Evolutionary conservation across 1,284 basidiomycete species (phyloP).

Genomic region (Earliella scabrosa): DNA sequence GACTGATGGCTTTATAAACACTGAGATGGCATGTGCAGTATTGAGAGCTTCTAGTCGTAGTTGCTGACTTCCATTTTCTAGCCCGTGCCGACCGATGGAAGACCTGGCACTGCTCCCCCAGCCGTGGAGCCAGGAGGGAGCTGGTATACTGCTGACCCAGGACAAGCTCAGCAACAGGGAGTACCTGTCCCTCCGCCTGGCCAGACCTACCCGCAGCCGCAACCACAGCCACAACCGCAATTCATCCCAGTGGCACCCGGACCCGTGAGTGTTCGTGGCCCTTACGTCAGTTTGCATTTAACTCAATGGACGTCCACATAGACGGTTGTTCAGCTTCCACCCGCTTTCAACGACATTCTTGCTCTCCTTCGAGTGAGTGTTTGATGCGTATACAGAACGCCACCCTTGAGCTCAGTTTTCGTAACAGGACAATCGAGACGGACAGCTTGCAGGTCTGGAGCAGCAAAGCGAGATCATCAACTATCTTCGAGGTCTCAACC

Average conservation of each 20-base stretch:
- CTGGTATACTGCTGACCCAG: conserved; percentile 18
- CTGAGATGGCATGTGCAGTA: conserved; percentile 9
- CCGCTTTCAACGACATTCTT: conserved; percentile 56
- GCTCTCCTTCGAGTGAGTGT: conserved; percentile 61
- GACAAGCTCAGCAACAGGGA: conserved; percentile 1
- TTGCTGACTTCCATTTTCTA: not conserved
- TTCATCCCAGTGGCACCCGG: conserved; percentile 31
- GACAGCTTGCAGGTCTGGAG: conserved; percentile 72
- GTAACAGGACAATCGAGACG: conserved; percentile 71
- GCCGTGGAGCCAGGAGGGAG: not conserved
- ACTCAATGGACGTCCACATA: conserved; percentile 28
- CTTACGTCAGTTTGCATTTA: conserved; percentile 4
- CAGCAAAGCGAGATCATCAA: conserved; percentile 79
- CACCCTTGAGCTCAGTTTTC: conserved; percentile 4
- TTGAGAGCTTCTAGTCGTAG: no score
- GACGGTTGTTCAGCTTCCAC: conserved; percentile 62
- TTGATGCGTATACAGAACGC: conserved; percentile 1
- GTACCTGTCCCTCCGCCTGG: conserved; percentile 15
- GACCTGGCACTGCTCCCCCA: conserved; percentile 18
- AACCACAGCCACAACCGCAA: conserved; percentile 18
- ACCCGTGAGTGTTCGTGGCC: conserved; percentile 33
- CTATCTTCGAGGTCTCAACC: conserved; percentile 72
- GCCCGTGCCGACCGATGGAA: not conserved
- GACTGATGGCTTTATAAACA: conserved; percentile 2
- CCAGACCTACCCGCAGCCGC: conserved; percentile 11